These are phyloP conservation scores for Hypoxylon cercidicola DNA, from an alignment of 495 filamentous ascomycete species.

Conservation along the genomic window DNA sequence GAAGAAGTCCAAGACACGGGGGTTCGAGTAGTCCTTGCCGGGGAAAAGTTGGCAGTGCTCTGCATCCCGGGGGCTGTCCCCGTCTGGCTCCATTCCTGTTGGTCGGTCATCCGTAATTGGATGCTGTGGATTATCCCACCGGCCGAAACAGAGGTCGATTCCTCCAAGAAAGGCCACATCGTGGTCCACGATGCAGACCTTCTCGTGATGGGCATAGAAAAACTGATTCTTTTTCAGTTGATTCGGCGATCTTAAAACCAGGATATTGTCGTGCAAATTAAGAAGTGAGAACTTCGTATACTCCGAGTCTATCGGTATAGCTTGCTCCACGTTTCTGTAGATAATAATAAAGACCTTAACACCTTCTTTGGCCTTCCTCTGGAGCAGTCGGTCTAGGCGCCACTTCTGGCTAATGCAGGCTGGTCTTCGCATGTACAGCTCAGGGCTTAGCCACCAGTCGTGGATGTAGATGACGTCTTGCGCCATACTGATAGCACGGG, in stretches of 20 bases:
- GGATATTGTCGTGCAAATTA: constrained; percentile 94
- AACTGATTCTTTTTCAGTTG: constrained; percentile 99
- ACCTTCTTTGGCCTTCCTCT: constrained; percentile 91
- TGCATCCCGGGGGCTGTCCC: constrained; percentile 80
- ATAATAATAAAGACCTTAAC: constrained; percentile 99
- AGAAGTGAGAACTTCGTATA: constrained; percentile 98
- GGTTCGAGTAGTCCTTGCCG: constrained; percentile 98
- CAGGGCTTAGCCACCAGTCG: constrained; percentile 98
- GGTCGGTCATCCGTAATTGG: constrained; percentile 90
- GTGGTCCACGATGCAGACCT: constrained; percentile 94
- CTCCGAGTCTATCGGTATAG: constrained; percentile 97
- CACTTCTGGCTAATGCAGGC: constrained; percentile 99
- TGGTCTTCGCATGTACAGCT: constrained; percentile 94
- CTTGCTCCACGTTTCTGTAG: constrained; percentile 97
- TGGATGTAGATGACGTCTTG: constrained; percentile 99
- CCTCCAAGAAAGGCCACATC: constrained; percentile 96
- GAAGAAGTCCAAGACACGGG: constrained; percentile 94
- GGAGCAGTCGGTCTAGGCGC: constrained; percentile 93
- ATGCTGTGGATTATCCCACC: constrained; percentile 97
- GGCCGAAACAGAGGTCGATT: constrained; percentile 95
- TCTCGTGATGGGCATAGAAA: constrained; percentile 99
- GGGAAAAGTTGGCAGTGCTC: constrained; percentile 97
- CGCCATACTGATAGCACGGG: constrained; percentile 95
- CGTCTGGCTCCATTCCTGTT: constrained; percentile 87
- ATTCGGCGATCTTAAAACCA: constrained; percentile 94